Base-by-base conservation (phyloP, 805 yeast species). In the Diddensiella transvaalensis region DNA sequence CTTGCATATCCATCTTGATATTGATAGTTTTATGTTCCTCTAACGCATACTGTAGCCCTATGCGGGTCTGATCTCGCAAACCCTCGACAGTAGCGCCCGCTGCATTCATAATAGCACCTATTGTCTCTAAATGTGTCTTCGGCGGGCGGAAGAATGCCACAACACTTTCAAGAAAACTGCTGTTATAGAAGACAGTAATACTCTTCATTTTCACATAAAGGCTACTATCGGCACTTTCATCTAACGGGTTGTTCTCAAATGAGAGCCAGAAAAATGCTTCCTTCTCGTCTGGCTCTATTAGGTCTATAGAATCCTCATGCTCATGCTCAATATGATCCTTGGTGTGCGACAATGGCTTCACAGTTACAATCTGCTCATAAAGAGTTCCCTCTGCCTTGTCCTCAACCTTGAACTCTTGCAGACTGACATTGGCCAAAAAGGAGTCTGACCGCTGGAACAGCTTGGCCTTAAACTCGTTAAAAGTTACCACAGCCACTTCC, bases 21-120 rank as follows among this genome's bases (percentile, higher is more conserved):
- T 89, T 83, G 49, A 89, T 67, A 0, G 98, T 91, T 62, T 89
- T 90, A 67, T 93, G 99, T 59, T 91, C 96, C 53, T 89, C 96
- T 57, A 95, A 74, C 0, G 96, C 93, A 56, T 93, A 89, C 67
- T 91, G 95, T 18, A 93, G 74, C 0, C 98, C 98, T 53, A 93
- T 76, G 59, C 96, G 74, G 0, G 98, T 93, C 62, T 89, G 96
- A 22, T 82, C 74, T 0, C 97, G 83, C 53, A 93, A 72, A 1
- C 95, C 97, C 60, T 89, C 96, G 49, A 93, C 85, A 0, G 96
- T 90, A 0, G 90, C 87, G 53, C 90, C 96, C 0, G 99, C 99
- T 1, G 96, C 98, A 64, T 80, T 83, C 79, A 93, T 79, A 22
- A 95, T 79, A 6, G 93, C 93, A 32, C 89, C 91, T 19, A 93